These are phyloP conservation scores for Blastomyces gilchristii DNA, from an alignment of 2,329 filamentous ascomycete species.

Conservation along the genomic window DNA sequence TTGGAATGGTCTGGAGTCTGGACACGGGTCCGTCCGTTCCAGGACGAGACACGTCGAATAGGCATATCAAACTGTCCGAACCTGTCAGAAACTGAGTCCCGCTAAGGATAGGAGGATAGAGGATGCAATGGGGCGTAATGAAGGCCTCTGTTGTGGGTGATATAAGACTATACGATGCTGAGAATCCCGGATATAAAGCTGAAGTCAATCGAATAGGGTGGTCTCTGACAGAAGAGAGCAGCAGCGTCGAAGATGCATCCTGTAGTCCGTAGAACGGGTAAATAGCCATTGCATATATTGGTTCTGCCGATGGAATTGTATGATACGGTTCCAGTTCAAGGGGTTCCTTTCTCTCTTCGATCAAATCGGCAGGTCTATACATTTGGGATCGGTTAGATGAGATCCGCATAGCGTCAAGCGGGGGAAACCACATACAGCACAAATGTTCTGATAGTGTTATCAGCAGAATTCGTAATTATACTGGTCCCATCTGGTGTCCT, in stretches of 20 bases:
- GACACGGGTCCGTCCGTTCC: slow-evolving; percentile 38
- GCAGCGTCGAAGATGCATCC: slow-evolving; percentile 39
- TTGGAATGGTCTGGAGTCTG: slow-evolving; percentile 40
- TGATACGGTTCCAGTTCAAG: slow-evolving; percentile 39
- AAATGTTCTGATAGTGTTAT: slow-evolving; percentile 44
- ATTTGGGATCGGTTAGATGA: not conserved
- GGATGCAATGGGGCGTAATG: slow-evolving; percentile 45
- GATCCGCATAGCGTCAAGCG: not conserved
- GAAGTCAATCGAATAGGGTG: slow-evolving; percentile 49
- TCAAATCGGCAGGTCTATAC: slow-evolving; percentile 38
- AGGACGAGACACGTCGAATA: slow-evolving; percentile 46
- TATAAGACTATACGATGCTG: slow-evolving; percentile 47
- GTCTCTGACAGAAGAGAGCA: slow-evolving; percentile 44
- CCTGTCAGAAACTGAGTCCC: slow-evolving; percentile 49
- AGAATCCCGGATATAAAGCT: slow-evolving; percentile 38
- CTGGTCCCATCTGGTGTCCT: slow-evolving; percentile 49
- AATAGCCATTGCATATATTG: slow-evolving; percentile 44
- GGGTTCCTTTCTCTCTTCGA: slow-evolving; percentile 30
- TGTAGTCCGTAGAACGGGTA: slow-evolving; percentile 47
- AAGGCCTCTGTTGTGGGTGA: slow-evolving; percentile 47
- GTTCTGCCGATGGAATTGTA: slow-evolving; percentile 37
- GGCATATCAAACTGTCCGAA: slow-evolving; percentile 42
- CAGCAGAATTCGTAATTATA: slow-evolving; percentile 44
- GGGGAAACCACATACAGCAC: slow-evolving; percentile 37
- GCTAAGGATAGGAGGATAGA: slow-evolving; percentile 38